A percentile compares a stretch with the other conserved stretches of the same genome.
Conservation (phyloP, 1,139 yeast species). For the Meyerozyma carpophila region DNA sequence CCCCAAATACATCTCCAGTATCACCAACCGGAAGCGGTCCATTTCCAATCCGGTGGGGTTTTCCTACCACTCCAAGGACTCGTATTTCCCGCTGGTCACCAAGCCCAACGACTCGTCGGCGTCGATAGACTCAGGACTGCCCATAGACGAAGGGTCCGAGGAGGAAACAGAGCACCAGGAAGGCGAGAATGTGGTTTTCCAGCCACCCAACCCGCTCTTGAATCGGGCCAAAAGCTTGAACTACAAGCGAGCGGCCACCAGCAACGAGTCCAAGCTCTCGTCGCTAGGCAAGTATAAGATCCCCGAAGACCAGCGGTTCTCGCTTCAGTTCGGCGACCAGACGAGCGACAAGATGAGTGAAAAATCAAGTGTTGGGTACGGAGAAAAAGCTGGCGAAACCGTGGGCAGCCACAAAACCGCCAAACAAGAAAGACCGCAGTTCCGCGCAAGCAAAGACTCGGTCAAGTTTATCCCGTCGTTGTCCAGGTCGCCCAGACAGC, state of each 20-base stretch:
- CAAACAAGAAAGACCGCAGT: neutral
- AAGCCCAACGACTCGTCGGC: neutral
- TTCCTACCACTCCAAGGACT: constrained; percentile 2
- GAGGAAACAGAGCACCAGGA: neutral
- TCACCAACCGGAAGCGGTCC: constrained; percentile 41
- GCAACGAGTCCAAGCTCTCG: neutral
- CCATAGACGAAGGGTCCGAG: neutral
- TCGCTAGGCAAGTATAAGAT: neutral
- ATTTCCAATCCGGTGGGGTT: constrained; percentile 8
- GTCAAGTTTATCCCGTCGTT: constrained; percentile 7
- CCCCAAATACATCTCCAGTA: constrained; percentile 9
- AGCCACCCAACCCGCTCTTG: constrained; percentile 2
- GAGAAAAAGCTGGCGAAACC: neutral
- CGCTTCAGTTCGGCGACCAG: constrained; percentile 6
- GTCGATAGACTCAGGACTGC: neutral
- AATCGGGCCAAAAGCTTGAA: neutral
- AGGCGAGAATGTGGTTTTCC: neutral
- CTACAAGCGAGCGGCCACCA: neutral
- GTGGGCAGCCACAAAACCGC: neutral
- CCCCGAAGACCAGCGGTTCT: constrained; percentile 3
- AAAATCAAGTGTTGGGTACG: neutral
- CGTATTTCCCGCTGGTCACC: constrained; percentile 1
- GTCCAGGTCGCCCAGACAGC: constrained; percentile 3
- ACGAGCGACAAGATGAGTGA: neutral
- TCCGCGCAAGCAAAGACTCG: constrained; percentile 5